phyloP scores from a whole-genome alignment of 495 filamentous ascomycete genomes.

The Geoglossum glabrum region DNA sequence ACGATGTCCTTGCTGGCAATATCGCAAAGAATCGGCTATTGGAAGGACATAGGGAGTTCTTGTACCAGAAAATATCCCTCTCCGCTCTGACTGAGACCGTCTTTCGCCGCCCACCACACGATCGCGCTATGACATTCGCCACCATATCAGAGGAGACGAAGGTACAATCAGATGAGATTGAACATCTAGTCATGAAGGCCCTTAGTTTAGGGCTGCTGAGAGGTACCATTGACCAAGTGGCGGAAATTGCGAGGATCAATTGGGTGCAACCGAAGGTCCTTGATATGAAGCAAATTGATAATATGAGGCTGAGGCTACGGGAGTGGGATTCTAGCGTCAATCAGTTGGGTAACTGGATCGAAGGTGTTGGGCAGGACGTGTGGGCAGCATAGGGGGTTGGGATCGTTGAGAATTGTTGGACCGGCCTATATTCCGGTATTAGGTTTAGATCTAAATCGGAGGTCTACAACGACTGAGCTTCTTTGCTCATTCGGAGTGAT shows the following conservation, averaged over 20 bases:
- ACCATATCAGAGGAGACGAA: slow-evolving; percentile 84
- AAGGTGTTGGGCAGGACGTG: slow-evolving; percentile 69
- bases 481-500: not conserved
- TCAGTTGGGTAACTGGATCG: slow-evolving; percentile 86
- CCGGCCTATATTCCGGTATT: not conserved
- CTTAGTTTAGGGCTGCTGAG: slow-evolving; percentile 74
- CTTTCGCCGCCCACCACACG: slow-evolving; percentile 85
- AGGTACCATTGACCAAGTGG: slow-evolving; percentile 93
- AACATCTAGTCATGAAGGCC: slow-evolving; percentile 97
- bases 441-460: not conserved
- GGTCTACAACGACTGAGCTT: not conserved
- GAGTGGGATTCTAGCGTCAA: slow-evolving; percentile 96
- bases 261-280: slow-evolving; percentile 98
- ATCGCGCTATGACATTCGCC: slow-evolving; percentile 77
- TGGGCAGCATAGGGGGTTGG: slow-evolving; percentile 46
- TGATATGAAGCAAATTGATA: slow-evolving; percentile 88
- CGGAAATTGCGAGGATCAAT: slow-evolving; percentile 78
- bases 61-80: slow-evolving; percentile 94
- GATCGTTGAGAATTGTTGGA: not conserved
- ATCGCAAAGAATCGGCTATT: slow-evolving; percentile 63
- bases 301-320: slow-evolving; percentile 67
- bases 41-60: slow-evolving; percentile 53
- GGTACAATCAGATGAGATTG: slow-evolving; percentile 74
- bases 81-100: slow-evolving; percentile 90
- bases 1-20: slow-evolving; percentile 58